Conservation (phyloP, 2,329 filamentous ascomycete genomes). For the Neoscytalidium dimidiatum region DNA sequence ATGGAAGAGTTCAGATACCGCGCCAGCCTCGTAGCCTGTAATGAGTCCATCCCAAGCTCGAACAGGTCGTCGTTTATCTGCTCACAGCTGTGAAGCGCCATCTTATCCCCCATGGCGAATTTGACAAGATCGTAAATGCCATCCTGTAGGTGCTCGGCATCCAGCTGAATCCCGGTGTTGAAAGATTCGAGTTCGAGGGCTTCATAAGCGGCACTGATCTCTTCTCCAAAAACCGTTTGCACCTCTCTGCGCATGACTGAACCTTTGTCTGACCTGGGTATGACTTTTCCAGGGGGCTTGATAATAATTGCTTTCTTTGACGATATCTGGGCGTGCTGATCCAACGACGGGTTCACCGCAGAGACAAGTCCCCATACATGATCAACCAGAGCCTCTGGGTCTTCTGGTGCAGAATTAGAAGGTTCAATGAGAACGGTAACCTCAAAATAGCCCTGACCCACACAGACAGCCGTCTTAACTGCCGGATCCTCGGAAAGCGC, state of each 20-base stretch:
- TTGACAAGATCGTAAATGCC: constrained; percentile 23
- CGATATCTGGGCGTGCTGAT: constrained; percentile 29
- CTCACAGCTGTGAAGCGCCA: not conserved
- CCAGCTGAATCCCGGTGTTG: not conserved
- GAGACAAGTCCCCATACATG: constrained; percentile 29
- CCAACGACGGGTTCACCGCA: constrained; percentile 26
- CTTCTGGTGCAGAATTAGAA: not conserved
- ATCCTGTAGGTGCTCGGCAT: not conserved
- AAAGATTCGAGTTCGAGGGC: not conserved
- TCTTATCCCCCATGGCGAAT: not conserved
- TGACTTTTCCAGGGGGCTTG: constrained; percentile 22
- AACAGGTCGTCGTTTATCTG: constrained; percentile 27
- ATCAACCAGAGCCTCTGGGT: constrained; percentile 20
- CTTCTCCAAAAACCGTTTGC: constrained; percentile 25
- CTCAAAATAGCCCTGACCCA: constrained; percentile 27
- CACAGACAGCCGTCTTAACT: constrained; percentile 24
- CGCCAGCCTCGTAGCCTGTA: constrained; percentile 34
- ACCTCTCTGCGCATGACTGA: constrained; percentile 28
- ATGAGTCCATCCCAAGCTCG: constrained; percentile 42
- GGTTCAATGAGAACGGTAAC: constrained; percentile 28
- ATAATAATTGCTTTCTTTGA: constrained; percentile 23
- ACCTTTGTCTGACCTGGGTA: constrained; percentile 29
- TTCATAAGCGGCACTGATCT: constrained; percentile 28
- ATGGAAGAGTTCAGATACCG: not conserved
- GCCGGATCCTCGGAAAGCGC: constrained; percentile 21